These are phyloP conservation scores for Dictyostelium capitatum DNA, from an alignment of 78 protist genomes.

Conservation along the genomic window DNA sequence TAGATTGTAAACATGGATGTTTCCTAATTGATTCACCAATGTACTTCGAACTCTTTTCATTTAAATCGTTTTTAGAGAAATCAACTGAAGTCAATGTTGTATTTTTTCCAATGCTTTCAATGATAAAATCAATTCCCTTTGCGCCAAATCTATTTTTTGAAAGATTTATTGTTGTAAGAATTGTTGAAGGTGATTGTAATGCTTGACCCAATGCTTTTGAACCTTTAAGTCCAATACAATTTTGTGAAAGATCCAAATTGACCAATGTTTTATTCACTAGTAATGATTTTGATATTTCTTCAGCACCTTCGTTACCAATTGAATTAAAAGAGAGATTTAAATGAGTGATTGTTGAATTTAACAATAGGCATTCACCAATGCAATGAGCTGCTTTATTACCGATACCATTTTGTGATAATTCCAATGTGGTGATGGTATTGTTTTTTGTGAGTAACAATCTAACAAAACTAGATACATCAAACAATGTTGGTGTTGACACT, in stretches of 20 bases:
- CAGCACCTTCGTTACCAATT: conserved; percentile 84
- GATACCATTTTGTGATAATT: conserved; percentile 71
- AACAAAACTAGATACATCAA: conserved; percentile 52
- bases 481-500: conserved; percentile 57
- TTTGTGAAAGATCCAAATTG: conserved; percentile 76
- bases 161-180: conserved; percentile 71
- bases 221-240: conserved; percentile 83
- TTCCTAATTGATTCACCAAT: conserved; percentile 35
- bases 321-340: conserved; percentile 68
- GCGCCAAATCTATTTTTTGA: conserved; percentile 68
- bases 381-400: conserved; percentile 74
- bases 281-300: conserved; percentile 74
- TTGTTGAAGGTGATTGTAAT: conserved; percentile 1
- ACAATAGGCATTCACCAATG: conserved; percentile 48
- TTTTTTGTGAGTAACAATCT: conserved; percentile 31
- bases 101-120: conserved; percentile 57
- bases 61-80: conserved; percentile 59
- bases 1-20: conserved; percentile 25
- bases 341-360: conserved; percentile 37
- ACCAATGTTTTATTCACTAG: conserved; percentile 33
- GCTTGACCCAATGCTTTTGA: conserved; percentile 76
- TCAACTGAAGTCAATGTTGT: conserved; percentile 11
- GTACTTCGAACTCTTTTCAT: conserved; percentile 47
- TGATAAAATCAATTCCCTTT: conserved; percentile 58
- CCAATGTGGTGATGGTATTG: conserved; percentile 23